Evolutionary conservation across 176 grass and related monocot species (phyloP), one percentile per base, ranked within the genome.

Genomic region (Cenchrus fungigraminus): DNA sequence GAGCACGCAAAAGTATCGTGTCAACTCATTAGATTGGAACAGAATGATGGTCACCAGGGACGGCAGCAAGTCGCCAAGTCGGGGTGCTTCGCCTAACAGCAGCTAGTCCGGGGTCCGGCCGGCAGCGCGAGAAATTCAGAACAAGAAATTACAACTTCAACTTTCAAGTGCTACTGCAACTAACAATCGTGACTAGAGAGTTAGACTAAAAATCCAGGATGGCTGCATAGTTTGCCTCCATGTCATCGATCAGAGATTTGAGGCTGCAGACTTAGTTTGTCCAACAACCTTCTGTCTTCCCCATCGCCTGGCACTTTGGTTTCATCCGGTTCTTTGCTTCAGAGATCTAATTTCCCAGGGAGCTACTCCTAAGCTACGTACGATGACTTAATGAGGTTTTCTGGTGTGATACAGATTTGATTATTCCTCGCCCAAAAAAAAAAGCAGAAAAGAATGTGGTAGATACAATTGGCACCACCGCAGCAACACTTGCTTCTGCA

Each of bases 11-110:
- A 43, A 82, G 3, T 51, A 70, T 70, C 1, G 66, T 70, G 51
- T 29, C 65, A 17, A 45, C 52, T 56, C 65, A 34, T 10, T 70
- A 17, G 51, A 81, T 69, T 82, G 79, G 65, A 58, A 57, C 12
- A 54, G 34, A 70, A 45, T 19, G 28, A 25, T 4, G 17, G 20
- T 67, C 31, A 67, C 16, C 9, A 7, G 4, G 16, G 47, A 53
- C 29, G 50, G 51, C 51, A 56, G 69, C 65, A 57, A 9, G 79
- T 70, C 8, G 34, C 68, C 79, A 45, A 5, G 79, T 81, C 12
- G 4, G 49, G 3, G 32, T 20, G 1, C 34, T 82, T 82, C 45
- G 79, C 65, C 65, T 45, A 82, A 58, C 65, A 25, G 6, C 32
- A 14, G 32, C 79, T 44, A 69, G 34, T 53, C 47, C 54, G 54